phyloP scores from a whole-genome alignment of 2,329 filamentous ascomycete species.

The Fonsecaea nubica region DNA sequence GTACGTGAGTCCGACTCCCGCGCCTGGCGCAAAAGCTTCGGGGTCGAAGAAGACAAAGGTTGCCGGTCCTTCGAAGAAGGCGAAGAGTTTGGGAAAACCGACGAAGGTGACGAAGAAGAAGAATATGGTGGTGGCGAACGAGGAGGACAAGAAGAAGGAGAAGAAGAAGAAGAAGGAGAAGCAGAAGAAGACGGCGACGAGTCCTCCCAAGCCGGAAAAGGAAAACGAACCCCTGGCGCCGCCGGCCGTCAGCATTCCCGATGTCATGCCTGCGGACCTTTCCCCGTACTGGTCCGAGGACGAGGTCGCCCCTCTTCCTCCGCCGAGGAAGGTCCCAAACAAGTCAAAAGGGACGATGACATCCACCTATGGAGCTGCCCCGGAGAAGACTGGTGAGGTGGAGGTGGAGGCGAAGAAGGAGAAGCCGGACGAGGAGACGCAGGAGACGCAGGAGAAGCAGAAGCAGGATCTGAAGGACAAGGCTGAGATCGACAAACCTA shows the following conservation, averaged over 20 bases:
- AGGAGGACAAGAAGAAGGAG: not conserved
- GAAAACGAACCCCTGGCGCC: not conserved
- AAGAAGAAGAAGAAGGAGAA: not conserved
- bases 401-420: not conserved
- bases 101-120: too few relatives aligned
- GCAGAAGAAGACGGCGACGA: not conserved
- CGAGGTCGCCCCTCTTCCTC: too few relatives aligned
- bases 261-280: too few relatives aligned
- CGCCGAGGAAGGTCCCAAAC: not conserved
- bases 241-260: too few relatives aligned
- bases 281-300: too few relatives aligned
- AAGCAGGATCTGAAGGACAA: not conserved
- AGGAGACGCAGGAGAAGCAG: not conserved
- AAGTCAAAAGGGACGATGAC: not conserved
- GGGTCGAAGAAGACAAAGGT: constrained; percentile 10
- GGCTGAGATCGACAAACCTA: not conserved
- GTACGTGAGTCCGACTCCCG: constrained; percentile 2
- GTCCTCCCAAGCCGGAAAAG: not conserved
- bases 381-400: not conserved
- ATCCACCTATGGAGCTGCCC: too few relatives aligned
- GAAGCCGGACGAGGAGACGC: not conserved
- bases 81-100: not conserved
- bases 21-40: not conserved
- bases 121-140: too few relatives aligned
- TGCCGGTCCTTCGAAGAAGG: not conserved